Evolutionary conservation across 768 basidiomycete species (phyloP).

Genomic region (Mycena galopus): DNA sequence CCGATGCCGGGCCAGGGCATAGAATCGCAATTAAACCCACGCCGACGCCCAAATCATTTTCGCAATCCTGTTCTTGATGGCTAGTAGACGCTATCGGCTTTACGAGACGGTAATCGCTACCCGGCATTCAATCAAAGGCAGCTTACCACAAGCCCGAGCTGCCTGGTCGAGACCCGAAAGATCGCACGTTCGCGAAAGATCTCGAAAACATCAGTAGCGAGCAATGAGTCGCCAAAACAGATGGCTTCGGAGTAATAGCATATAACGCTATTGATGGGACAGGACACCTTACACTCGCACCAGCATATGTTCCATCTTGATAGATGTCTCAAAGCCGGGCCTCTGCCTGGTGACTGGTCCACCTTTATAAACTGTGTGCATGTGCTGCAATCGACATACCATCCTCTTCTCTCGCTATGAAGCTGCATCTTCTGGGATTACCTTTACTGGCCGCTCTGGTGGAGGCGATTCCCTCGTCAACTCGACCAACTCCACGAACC

Average conservation of each 20-base stretch:
- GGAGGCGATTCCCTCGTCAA: not conserved
- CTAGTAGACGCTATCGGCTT: too few relatives aligned
- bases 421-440: not conserved
- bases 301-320: not conserved
- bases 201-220: not conserved
- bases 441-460: not conserved
- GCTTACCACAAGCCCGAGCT: too few relatives aligned
- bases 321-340: not conserved
- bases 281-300: not conserved
- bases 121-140: too few relatives aligned
- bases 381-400: not conserved
- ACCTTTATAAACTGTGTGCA: not conserved
- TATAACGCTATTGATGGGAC: not conserved
- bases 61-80: too few relatives aligned
- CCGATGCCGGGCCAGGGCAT: too few relatives aligned
- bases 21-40: too few relatives aligned
- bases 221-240: not conserved
- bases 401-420: not conserved
- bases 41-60: too few relatives aligned
- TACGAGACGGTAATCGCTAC: too few relatives aligned
- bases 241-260: not conserved
- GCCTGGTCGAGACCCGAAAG: not conserved
- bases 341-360: not conserved
- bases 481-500: not conserved
- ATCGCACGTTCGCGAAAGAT: not conserved